These are phyloP conservation scores for Verticillium dahliae DNA, from an alignment of 2,329 filamentous ascomycete genomes.

Conservation along the genomic window DNA sequence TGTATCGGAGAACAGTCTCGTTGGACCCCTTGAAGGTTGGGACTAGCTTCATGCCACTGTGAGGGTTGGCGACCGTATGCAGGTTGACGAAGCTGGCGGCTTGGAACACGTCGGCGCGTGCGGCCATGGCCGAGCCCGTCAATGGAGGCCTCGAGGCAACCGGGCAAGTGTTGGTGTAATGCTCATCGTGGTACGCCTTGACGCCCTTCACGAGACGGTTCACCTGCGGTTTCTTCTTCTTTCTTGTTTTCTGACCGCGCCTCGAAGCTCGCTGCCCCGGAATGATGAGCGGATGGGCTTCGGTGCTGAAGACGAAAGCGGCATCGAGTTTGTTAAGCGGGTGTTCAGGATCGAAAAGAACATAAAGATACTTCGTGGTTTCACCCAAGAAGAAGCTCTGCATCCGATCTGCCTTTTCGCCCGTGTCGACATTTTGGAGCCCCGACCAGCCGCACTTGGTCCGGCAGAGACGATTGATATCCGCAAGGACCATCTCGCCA, in stretches of 20 bases:
- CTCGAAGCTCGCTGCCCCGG: conserved; percentile 40
- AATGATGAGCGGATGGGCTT: conserved; percentile 88
- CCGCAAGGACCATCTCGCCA: conserved; percentile 88
- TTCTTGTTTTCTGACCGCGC: conserved; percentile 2
- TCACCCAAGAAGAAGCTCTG: conserved; percentile 98
- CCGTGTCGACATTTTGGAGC: conserved; percentile 72
- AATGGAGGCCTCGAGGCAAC: conserved; percentile 53
- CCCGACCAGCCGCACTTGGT: conserved; percentile 91
- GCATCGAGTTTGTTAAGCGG: conserved; percentile 82
- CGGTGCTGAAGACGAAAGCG: conserved; percentile 89
- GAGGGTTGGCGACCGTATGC: conserved; percentile 65
- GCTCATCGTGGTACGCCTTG: conserved; percentile 32
- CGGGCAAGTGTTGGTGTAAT: conserved; percentile 59
- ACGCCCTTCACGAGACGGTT: conserved; percentile 12
- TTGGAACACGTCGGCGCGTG: conserved; percentile 77
- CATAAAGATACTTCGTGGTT: conserved; percentile 90
- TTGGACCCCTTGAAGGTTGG: conserved; percentile 33
- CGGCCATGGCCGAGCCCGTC: conserved; percentile 71
- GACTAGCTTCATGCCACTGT: conserved; percentile 34
- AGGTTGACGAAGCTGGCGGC: conserved; percentile 79
- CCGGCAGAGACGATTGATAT: conserved; percentile 85
- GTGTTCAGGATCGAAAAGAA: conserved; percentile 81
- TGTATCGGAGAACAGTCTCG: conserved; percentile 35
- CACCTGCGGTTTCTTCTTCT: conserved; percentile 2
- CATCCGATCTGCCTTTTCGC: conserved; percentile 90